Evolutionary conservation across 169 alveolate species (phyloP).

Genomic region (Blepharisma undulans): DNA sequence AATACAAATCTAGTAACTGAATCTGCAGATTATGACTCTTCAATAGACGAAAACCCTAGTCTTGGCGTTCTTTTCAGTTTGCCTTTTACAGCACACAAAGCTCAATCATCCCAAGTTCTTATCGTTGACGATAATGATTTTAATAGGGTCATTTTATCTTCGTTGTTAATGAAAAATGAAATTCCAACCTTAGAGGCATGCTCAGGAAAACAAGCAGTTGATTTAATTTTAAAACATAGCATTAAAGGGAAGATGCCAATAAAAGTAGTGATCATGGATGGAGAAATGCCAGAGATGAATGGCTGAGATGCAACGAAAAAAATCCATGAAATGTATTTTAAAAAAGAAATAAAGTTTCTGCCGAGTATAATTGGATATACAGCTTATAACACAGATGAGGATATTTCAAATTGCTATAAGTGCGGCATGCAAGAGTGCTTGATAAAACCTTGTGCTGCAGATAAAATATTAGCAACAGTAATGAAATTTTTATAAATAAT

Average conservation of each 20-base stretch:
- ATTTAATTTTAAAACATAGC: background rate
- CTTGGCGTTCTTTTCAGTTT: background rate
- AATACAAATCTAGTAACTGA: background rate
- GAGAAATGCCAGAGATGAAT: slow-evolving; percentile 33
- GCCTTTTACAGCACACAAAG: background rate
- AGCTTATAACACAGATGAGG: slow-evolving; percentile 37
- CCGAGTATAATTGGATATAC: slow-evolving; percentile 30
- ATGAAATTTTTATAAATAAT: background rate
- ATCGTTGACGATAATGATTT: slow-evolving; percentile 26
- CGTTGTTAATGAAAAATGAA: background rate
- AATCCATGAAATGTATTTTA: background rate
- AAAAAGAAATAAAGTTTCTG: background rate
- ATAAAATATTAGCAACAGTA: background rate
- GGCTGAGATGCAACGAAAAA: slow-evolving; percentile 38
- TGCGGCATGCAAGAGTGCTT: slow-evolving; percentile 17
- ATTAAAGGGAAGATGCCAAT: background rate
- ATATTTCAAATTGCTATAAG: background rate
- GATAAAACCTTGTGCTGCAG: slow-evolving; percentile 1
- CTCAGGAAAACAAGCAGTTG: slow-evolving; percentile 19
- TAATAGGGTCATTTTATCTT: background rate
- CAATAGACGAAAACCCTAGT: background rate
- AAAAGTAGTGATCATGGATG: background rate
- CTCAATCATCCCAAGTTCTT: background rate
- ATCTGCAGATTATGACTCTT: background rate
- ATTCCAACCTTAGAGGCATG: background rate